Percentiles rank a stretch among this genome's conserved stretches.
Conservation (phyloP, 371 early-diverging fungal species). For the Dichotomocladium elegans region DNA sequence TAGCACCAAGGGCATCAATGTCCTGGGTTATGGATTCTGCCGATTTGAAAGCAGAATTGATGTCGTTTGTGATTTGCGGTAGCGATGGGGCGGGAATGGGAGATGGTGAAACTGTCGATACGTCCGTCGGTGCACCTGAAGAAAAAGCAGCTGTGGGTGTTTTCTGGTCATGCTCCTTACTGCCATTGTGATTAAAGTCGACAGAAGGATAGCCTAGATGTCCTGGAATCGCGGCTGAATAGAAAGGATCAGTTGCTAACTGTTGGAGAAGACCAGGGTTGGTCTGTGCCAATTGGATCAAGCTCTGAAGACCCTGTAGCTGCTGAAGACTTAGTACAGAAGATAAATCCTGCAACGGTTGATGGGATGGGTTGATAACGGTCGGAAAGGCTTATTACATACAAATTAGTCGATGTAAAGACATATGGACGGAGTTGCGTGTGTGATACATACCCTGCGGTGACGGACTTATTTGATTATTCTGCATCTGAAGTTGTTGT, state of each 20-base stretch:
- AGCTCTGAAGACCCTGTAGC: conserved; percentile 6
- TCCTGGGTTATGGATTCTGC: conserved; percentile 11
- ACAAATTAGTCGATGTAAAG: no score
- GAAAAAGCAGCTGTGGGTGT: not conserved
- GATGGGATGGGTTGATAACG: no score
- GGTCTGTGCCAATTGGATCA: conserved; percentile 5
- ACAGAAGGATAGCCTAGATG: not conserved
- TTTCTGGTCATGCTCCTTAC: not conserved
- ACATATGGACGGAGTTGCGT: no score
- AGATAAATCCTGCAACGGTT: conserved; percentile 2
- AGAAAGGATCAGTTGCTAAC: conserved; percentile 2
- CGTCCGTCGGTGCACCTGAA: not conserved
- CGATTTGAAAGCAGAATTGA: conserved; percentile 4
- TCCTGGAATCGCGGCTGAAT: not conserved
- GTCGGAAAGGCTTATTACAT: no score
- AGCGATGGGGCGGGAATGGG: not conserved
- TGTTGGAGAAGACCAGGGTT: conserved; percentile 10
- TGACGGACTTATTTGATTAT: no score
- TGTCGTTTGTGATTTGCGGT: conserved; percentile 1
- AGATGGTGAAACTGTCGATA: not conserved
- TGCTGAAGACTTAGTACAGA: not conserved
- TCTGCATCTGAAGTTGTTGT: conserved; percentile 10
- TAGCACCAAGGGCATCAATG: conserved; percentile 10
- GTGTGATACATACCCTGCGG: no score
- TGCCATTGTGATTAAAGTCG: not conserved